These are phyloP conservation scores for Sporobolomyces pararoseus DNA, from an alignment of 768 basidiomycete genomes.

Conservation along the genomic window DNA sequence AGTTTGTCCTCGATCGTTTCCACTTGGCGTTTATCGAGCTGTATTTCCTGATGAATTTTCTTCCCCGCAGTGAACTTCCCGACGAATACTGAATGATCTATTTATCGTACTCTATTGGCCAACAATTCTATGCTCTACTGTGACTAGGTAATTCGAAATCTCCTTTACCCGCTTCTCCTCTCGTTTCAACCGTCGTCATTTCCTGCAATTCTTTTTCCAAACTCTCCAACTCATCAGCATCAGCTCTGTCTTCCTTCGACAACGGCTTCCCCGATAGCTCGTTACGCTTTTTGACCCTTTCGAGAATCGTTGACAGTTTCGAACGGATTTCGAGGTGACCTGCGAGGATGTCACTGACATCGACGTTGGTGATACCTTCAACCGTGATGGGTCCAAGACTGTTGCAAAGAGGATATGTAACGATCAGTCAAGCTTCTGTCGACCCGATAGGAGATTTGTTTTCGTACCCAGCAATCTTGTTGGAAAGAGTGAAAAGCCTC, in stretches of 20 bases:
- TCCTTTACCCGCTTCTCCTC: background rate
- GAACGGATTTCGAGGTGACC: constrained; percentile 25
- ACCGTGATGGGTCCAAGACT: constrained; percentile 23
- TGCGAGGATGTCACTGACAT: constrained; percentile 7
- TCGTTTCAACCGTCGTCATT: background rate
- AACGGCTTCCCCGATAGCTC: background rate
- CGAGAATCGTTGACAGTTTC: constrained; percentile 19
- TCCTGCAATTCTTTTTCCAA: background rate
- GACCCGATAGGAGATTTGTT: background rate
- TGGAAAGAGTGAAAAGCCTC: constrained; percentile 40
- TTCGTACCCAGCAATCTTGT: constrained; percentile 33
- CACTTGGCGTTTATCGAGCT: no score
- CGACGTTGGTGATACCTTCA: constrained; percentile 30
- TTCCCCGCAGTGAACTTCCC: background rate
- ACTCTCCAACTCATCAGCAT: background rate
- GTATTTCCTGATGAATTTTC: background rate
- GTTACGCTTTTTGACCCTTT: constrained; percentile 1
- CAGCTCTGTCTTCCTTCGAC: background rate
- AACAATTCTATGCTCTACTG: background rate
- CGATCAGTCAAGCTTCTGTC: no score
- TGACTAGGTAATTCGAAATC: background rate
- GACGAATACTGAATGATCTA: constrained; percentile 11
- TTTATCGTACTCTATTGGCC: no score
- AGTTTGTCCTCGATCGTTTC: background rate
- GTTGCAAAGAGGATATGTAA: background rate